A percentile compares a stretch with the other conserved stretches of the same genome.
Conservation (phyloP, 148 eudicot species). For the Vaccinium macrocarpon region DNA sequence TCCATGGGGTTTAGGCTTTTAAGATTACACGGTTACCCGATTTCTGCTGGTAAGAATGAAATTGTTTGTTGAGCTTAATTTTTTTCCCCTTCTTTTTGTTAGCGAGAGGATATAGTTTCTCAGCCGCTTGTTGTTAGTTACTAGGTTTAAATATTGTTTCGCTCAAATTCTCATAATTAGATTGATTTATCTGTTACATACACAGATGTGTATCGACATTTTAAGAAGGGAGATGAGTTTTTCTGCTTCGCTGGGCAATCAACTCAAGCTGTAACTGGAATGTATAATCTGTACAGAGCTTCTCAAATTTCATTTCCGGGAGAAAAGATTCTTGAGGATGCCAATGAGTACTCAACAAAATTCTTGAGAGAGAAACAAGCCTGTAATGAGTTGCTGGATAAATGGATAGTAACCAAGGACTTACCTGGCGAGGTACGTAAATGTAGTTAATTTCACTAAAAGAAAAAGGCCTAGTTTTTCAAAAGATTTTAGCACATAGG, state of each 20-base stretch:
- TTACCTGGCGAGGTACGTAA: slow-evolving; percentile 52
- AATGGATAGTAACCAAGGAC: slow-evolving; percentile 62
- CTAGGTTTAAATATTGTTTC: neutral
- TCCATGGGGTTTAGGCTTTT: slow-evolving; percentile 82
- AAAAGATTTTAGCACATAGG: too few species aligned
- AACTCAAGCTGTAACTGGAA: slow-evolving; percentile 45
- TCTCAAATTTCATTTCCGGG: slow-evolving; percentile 51
- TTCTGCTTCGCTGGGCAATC: slow-evolving; percentile 47
- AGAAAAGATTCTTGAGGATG: slow-evolving; percentile 57
- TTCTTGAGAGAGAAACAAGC: neutral
- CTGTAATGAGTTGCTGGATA: slow-evolving; percentile 46
- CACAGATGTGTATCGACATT: slow-evolving; percentile 54
- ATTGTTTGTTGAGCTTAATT: too few species aligned
- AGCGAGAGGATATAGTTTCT: too few species aligned
- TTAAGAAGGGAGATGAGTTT: slow-evolving; percentile 50
- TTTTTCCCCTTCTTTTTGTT: too few species aligned
- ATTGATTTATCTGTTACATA: neutral
- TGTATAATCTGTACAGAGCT: slow-evolving; percentile 51
- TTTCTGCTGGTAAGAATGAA: slow-evolving; percentile 51
- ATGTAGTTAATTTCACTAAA: neutral
- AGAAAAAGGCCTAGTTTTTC: too few species aligned
- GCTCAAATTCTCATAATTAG: too few species aligned
- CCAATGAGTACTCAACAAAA: slow-evolving; percentile 39
- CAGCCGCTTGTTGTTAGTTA: neutral
- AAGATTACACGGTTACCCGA: slow-evolving; percentile 59